Evolutionary conservation across 73 alveolate species (phyloP).

Genomic region (Stentor coeruleus): DNA sequence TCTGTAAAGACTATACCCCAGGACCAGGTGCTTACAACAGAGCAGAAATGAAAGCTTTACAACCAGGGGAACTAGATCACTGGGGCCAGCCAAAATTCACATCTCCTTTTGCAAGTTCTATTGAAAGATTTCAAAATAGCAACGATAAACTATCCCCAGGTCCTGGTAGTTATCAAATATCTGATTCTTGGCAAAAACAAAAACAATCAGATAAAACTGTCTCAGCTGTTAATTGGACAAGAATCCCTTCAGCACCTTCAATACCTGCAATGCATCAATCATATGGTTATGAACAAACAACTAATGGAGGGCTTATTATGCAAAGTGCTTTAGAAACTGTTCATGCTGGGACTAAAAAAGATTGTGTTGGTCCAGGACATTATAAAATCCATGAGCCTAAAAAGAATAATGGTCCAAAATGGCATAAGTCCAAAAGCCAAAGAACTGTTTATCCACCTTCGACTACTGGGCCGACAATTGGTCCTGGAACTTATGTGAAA

Average conservation of each 20-base stretch:
- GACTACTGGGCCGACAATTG: constrained; percentile 37
- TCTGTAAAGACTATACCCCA: constrained; percentile 28
- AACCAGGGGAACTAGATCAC: neutral
- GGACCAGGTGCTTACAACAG: constrained; percentile 44
- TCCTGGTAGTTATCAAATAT: constrained; percentile 41
- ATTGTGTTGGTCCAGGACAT: constrained; percentile 73
- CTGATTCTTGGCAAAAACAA: neutral
- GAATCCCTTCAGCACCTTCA: constrained; percentile 46
- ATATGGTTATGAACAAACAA: constrained; percentile 64
- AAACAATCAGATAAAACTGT: neutral
- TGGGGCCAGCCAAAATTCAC: constrained; percentile 23
- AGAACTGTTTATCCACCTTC: constrained; percentile 24
- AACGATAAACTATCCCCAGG: constrained; percentile 30
- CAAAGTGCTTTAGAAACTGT: constrained; percentile 44
- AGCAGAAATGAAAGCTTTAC: neutral
- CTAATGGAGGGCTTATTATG: constrained; percentile 44
- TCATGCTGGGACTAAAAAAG: constrained; percentile 43
- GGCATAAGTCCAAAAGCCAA: constrained; percentile 38
- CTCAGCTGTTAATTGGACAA: constrained; percentile 1
- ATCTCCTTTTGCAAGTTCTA: constrained; percentile 35
- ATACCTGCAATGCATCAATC: constrained; percentile 65
- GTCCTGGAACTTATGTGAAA: constrained; percentile 60
- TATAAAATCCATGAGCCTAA: constrained; percentile 32
- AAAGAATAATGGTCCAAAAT: constrained; percentile 34
- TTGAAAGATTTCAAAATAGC: constrained; percentile 32